Evolutionary conservation across 139 green algal genomes (phyloP).

Genomic region (Monoraphidium neglectum): DNA sequence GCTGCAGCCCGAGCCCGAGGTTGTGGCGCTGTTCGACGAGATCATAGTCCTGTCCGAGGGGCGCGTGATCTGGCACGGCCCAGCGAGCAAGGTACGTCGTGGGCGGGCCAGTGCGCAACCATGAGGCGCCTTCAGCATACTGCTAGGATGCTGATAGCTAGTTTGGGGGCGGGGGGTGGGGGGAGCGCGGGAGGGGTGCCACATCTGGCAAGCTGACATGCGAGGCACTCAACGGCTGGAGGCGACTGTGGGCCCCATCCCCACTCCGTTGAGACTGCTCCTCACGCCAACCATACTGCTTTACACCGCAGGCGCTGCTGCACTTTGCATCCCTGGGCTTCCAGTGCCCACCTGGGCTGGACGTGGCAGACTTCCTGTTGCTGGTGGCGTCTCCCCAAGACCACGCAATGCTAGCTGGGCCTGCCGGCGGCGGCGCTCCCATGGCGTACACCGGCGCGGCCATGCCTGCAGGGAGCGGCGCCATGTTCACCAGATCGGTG

Average conservation of each 20-base stretch:
- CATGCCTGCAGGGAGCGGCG: too few species aligned
- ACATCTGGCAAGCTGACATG: background rate
- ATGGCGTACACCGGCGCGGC: too few species aligned
- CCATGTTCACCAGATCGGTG: too few species aligned
- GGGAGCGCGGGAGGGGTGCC: background rate
- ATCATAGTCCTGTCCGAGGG: slow-evolving; percentile 65
- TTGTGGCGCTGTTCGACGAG: slow-evolving; percentile 66
- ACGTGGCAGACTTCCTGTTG: slow-evolving; percentile 48
- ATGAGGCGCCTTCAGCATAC: background rate
- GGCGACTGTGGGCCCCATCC: background rate
- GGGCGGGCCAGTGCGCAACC: background rate
- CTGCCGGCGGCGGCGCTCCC: too few species aligned
- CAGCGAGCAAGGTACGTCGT: background rate
- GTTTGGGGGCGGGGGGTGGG: background rate
- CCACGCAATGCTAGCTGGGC: too few species aligned
- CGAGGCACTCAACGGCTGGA: background rate
- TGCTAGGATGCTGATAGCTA: background rate
- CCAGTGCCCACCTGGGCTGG: slow-evolving; percentile 32
- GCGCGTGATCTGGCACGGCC: background rate
- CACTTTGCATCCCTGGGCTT: slow-evolving; percentile 49
- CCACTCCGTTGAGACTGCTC: too few species aligned
- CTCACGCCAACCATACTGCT: slow-evolving; percentile 10
- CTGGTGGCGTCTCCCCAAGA: slow-evolving; percentile 2
- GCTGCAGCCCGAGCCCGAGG: slow-evolving; percentile 87
- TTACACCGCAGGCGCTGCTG: slow-evolving; percentile 10